Evolutionary conservation across 495 filamentous ascomycete genomes (phyloP), one percentile per base, ranked within the genome.

Genomic region (Penicillium parvum): DNA sequence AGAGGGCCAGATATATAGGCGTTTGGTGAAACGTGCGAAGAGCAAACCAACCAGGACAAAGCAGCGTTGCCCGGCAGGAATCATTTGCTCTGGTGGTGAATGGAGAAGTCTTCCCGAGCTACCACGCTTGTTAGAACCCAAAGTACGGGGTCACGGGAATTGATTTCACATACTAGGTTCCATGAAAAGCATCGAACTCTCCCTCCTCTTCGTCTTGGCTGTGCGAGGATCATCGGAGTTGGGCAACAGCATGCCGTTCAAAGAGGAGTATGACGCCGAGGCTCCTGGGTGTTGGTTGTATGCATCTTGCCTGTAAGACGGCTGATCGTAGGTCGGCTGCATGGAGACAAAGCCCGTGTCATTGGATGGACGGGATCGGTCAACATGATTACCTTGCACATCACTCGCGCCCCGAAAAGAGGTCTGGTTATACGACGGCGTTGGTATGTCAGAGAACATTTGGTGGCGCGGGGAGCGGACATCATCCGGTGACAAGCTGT

Each of bases 361-460:
- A 27, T 72, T 47, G 10, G 50, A 57, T 41, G 27, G 43, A 35
- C 52, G 68, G 43, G 54, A 42, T 44, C 59, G 51, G 9, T 63
- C 55, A 10, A 39, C 30, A 9, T 38, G 28, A 26, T 52, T 52
- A 27, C 63, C 46, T 17, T 43, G 41, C 12, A 43, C 42, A 40
- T 61, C 47, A 12, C 50, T 47, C 29, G 58, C 28, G 40, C 44
- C 47, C 19, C 58, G 63, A 51, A 85, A 85, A 1, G 73, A 68
- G n/a, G 75, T 73, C 47, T 85, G 81, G 36, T 76, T 73, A 52
- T 82, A 81, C 10, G 72, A 73, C 15, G 82, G 81, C 0, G 82
- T 86, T 10, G 82, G 79, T 6, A 84, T 66, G 38, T 86, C 82
- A 1, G 79, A 77, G 60, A 85, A 85, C 73, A 84, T 80, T 55